Base-by-base conservation (phyloP, 108 stramenopile genomes). In the Cyclotella choctawhatcheeana region DNA sequence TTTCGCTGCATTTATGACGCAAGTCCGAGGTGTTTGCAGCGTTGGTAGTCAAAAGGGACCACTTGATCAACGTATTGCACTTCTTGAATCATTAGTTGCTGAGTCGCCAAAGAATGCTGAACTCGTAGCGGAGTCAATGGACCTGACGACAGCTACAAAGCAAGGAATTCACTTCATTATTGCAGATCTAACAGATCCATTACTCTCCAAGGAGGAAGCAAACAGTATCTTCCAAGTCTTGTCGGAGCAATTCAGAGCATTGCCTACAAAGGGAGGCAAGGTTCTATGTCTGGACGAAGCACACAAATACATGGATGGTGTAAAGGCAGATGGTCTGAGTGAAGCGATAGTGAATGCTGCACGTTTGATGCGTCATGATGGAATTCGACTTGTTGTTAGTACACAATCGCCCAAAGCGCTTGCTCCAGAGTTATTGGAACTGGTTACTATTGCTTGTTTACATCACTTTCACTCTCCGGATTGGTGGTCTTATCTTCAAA, bases 221-320 rank as follows among this genome's bases (percentile, higher is more conserved):
- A 82, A 82, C 33, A 65, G 81, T 17, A 64, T 82, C 40, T 82
- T 82, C 58, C 81, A 82, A 34, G 81, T 82, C 1, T 53, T 82
- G 50, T 67, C 76, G 10, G 76, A 82, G 40, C 81, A 82, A 26
- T 82, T 82, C 58, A 40, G 81, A 16, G 34, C 69, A 18, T 8
- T 63, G 5, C 64, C 55, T 20, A 64, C 44, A 17, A 53, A 64
- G 26, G 72, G 51, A 17, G 71, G 76, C 5, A 82, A 82, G 44
- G 59, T 82, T 8, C 71, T 74, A 8, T 59, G 58, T 22, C 25
- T 82, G 14, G 81, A 82, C 32, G 81, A 82, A 47, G 79, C 72
- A 16, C 72, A 81, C 68, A 65, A 74, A 44, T 73, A 66, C 50
- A 74, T 81, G 73, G 45, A 10, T 63, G 70, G 72, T 45, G 65